These are phyloP conservation scores for Tolypocladium tundrense DNA, from an alignment of 2,329 filamentous ascomycete species.

Conservation along the genomic window DNA sequence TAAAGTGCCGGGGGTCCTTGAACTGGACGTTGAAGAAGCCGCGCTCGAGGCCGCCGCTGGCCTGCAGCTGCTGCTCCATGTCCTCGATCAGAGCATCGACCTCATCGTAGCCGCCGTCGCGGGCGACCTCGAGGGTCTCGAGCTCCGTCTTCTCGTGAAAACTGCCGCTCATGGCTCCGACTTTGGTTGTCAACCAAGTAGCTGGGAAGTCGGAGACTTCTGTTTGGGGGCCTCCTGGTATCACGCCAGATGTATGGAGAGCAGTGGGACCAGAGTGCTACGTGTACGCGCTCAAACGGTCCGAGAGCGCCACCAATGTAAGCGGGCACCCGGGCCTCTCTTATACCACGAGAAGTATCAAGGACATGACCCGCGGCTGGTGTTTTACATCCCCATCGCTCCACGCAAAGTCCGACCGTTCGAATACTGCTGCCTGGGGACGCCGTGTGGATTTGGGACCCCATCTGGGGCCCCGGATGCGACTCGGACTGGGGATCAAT, in stretches of 20 bases:
- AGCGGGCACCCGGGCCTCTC: neutral
- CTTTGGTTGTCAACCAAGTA: neutral
- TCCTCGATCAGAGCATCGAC: slow-evolving; percentile 28
- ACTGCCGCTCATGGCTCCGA: neutral
- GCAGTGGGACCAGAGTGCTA: neutral
- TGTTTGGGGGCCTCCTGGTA: neutral
- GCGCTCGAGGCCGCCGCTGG: slow-evolving; percentile 18
- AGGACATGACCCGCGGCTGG: neutral
- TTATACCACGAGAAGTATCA: neutral
- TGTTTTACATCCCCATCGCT: neutral
- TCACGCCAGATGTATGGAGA: neutral
- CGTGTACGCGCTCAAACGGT: neutral
- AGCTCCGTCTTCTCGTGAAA: slow-evolving; percentile 15
- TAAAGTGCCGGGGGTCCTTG: slow-evolving; percentile 53
- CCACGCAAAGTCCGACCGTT: neutral
- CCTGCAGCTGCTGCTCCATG: slow-evolving; percentile 30
- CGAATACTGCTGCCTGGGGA: neutral
- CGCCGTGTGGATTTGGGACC: slow-evolving; percentile 2
- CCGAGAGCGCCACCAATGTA: neutral
- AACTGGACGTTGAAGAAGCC: slow-evolving; percentile 46
- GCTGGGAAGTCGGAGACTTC: neutral
- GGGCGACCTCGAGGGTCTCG: slow-evolving; percentile 26
- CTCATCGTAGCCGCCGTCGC: slow-evolving; percentile 22
- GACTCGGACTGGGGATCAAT: neutral
- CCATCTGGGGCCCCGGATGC: slow-evolving; percentile 2